These are phyloP conservation scores for Aspergillus udagawae DNA, from an alignment of 2,329 filamentous ascomycete species.

Conservation along the genomic window DNA sequence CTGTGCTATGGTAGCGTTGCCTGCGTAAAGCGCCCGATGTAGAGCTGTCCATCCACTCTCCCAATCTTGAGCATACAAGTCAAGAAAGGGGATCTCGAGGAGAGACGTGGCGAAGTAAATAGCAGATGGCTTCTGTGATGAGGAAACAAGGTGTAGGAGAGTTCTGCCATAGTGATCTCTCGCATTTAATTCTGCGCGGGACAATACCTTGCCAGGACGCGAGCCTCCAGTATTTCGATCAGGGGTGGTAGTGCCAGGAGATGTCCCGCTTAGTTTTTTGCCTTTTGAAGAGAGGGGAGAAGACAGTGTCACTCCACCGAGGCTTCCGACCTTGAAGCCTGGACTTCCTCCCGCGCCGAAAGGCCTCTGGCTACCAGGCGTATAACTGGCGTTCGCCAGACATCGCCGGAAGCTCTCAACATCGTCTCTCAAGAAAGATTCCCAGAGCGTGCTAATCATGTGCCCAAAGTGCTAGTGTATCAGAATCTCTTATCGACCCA, in stretches of 20 bases:
- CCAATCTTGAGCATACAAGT: conserved; percentile 79
- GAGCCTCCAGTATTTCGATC: conserved; percentile 26
- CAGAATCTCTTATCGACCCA: conserved; percentile 49
- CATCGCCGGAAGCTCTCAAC: conserved; percentile 90
- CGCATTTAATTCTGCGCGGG: conserved; percentile 71
- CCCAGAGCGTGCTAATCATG: conserved; percentile 98
- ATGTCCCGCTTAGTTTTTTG: conserved; percentile 41
- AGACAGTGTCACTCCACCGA: conserved; percentile 25
- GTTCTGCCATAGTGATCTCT: conserved; percentile 80
- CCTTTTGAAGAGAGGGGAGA: conserved; percentile 44
- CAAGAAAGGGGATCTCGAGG: conserved; percentile 74
- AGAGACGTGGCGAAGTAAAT: conserved; percentile 72
- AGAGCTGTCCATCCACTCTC: conserved; percentile 97
- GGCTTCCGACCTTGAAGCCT: conserved; percentile 27
- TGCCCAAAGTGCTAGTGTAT: conserved; percentile 43
- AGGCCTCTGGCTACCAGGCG: conserved; percentile 29
- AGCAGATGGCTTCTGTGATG: conserved; percentile 66
- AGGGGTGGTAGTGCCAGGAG: conserved; percentile 46
- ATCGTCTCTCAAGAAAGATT: conserved; percentile 95
- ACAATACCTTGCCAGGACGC: conserved; percentile 37
- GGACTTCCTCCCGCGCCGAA: conserved; percentile 22
- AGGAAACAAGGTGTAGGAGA: conserved; percentile 77
- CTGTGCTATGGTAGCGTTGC: conserved; percentile 81
- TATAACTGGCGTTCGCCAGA: conserved; percentile 67
- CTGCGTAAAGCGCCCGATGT: conserved; percentile 84